Base-by-base conservation (phyloP, 805 yeast species). In the Ogataea pini region DNA sequence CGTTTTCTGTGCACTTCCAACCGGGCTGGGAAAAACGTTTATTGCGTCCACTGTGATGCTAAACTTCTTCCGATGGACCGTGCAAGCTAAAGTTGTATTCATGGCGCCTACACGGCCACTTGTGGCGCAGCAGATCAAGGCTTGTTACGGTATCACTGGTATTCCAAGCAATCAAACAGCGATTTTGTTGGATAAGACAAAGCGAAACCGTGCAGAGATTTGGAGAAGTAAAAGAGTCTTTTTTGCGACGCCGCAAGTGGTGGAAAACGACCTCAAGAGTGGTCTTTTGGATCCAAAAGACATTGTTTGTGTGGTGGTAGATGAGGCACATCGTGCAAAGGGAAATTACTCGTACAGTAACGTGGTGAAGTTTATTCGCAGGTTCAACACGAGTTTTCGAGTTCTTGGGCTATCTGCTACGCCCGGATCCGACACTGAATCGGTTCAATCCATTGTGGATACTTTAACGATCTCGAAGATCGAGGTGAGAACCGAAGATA, bases 71-170 rank as follows among this genome's bases (percentile, higher is more conserved):
- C 70, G 95, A 42, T 94, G 99, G 99, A 86, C 91, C 17, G 78
- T 78, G 13, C 64, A 69, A 4, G 82, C 89, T 2, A 94, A 91
- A 61, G 81, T 94, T 55, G 79, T 95, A 1, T 94, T 94, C 65
- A 84, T 92, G 85, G 99, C 99, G 0, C 99, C 99, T 0, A 94
- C 99, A 1, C 75, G 91, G 55, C 99, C 99, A 0, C 73, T 94
- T 46, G 98, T 94, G 6, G 91, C 96, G 1, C 99, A 94, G 68
- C 99, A 94, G 68, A 86, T 92, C 55, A 86, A 86, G 60, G 97
- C 98, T 1, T 94, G 96, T 62, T 76, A 89, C 47, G 85, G 89
- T 7, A 82, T 88, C 13, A 85, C 96, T 0, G 97, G 97, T 3
- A 80, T 95, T 17, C 85, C 95, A 1, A 71, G 83, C 42, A 71